phyloP scores from a whole-genome alignment of 495 filamentous ascomycete species.

The Niebla homalea region DNA sequence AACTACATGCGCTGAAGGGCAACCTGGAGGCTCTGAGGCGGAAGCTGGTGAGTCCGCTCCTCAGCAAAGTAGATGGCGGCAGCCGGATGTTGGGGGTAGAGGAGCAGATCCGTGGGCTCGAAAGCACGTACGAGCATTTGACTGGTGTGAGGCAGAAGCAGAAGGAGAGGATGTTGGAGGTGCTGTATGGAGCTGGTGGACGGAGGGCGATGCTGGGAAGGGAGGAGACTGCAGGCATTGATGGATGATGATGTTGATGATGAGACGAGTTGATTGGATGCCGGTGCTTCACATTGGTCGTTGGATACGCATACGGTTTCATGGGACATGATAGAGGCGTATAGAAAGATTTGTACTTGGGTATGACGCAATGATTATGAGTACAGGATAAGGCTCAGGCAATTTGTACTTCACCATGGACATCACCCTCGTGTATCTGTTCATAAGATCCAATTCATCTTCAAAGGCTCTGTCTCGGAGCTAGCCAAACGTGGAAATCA shows the following conservation, averaged over 20 bases:
- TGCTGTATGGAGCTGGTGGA: constrained; percentile 52
- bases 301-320: neutral
- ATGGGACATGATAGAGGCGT: neutral
- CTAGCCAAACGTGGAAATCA: too few relatives aligned
- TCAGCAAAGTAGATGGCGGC: constrained; percentile 44
- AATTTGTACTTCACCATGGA: too few relatives aligned
- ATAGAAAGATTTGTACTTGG: too few relatives aligned
- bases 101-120: constrained; percentile 70
- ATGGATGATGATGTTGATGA: neutral
- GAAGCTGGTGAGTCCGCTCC: constrained; percentile 69
- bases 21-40: constrained; percentile 64
- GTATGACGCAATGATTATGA: too few relatives aligned
- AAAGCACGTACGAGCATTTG: constrained; percentile 63
- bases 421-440: too few relatives aligned
- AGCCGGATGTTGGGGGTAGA: constrained; percentile 43
- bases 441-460: too few relatives aligned
- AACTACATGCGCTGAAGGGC: constrained; percentile 63
- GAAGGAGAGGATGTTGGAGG: constrained; percentile 71
- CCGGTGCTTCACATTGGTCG: neutral
- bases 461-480: too few relatives aligned
- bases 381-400: too few relatives aligned
- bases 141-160: constrained; percentile 59
- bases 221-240: constrained; percentile 10
- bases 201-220: constrained; percentile 11
- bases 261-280: neutral